Evolutionary conservation across 805 yeast genomes (phyloP).

Genomic region (Saccharomyces jurei): DNA sequence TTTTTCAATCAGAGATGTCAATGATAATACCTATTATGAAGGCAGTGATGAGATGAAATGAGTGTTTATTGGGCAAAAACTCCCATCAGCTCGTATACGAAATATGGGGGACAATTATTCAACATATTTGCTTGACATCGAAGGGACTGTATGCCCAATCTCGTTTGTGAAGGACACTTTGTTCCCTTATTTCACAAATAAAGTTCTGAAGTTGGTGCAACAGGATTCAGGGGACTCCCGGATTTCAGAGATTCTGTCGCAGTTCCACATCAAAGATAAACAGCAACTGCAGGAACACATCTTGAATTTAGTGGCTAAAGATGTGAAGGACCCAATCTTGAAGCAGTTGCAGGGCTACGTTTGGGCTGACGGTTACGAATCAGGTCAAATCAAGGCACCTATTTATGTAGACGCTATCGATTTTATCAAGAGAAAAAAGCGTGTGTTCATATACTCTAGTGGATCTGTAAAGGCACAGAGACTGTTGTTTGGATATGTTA

Average conservation of each 20-base stretch:
- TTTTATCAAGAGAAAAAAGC: slow-evolving; percentile 40
- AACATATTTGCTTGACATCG: slow-evolving; percentile 61
- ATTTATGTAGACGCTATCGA: slow-evolving; percentile 63
- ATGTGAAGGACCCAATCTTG: slow-evolving; percentile 68
- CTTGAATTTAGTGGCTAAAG: slow-evolving; percentile 47
- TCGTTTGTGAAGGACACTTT: slow-evolving; percentile 74
- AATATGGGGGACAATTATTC: neutral
- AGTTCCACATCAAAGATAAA: slow-evolving; percentile 26
- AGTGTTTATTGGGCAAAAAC: neutral
- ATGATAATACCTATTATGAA: neutral
- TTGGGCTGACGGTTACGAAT: slow-evolving; percentile 73
- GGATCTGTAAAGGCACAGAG: slow-evolving; percentile 87
- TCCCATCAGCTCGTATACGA: neutral
- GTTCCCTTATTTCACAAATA: slow-evolving; percentile 62
- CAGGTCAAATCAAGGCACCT: slow-evolving; percentile 74
- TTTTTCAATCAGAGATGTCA: neutral
- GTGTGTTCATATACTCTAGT: slow-evolving; percentile 72
- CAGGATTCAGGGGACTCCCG: slow-evolving; percentile 11
- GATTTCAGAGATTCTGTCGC: slow-evolving; percentile 19
- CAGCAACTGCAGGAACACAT: slow-evolving; percentile 41
- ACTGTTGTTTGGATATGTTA: slow-evolving; percentile 60
- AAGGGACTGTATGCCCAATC: slow-evolving; percentile 90
- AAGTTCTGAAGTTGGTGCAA: slow-evolving; percentile 38
- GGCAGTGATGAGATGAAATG: neutral
- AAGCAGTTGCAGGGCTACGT: slow-evolving; percentile 77